Evolutionary conservation across 371 early-diverging fungal species (phyloP).

Genomic region (Mucor racemosus): DNA sequence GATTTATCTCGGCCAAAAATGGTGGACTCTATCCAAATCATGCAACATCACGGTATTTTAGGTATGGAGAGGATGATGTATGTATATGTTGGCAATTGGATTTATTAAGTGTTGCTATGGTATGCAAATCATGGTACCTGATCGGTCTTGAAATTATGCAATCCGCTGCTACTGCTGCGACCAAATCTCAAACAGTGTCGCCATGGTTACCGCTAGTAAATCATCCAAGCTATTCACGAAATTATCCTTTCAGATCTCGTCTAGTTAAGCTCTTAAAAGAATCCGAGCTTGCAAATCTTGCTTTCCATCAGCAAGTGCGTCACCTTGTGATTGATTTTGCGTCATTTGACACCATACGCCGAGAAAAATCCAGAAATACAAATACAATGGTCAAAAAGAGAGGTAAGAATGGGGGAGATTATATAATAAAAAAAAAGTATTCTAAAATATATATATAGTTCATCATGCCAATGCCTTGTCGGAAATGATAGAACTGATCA

Average conservation of each 20-base stretch:
- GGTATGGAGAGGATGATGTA: not conserved
- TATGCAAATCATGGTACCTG: constrained; percentile 31
- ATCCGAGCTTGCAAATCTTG: constrained; percentile 4
- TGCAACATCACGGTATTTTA: not conserved
- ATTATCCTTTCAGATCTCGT: constrained; percentile 18
- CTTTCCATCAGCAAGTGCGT: constrained; percentile 14
- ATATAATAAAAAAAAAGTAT: not conserved
- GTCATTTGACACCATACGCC: constrained; percentile 21
- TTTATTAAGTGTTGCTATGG: constrained; percentile 26
- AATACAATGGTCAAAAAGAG: constrained; percentile 8
- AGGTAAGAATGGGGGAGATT: not conserved
- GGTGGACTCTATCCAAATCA: not conserved
- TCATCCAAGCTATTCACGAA: constrained; percentile 16
- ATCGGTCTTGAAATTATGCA: constrained; percentile 14
- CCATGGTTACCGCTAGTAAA: constrained; percentile 21
- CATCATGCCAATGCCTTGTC: constrained; percentile 5
- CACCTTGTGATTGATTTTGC: constrained; percentile 30
- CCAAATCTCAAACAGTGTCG: not conserved
- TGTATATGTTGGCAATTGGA: constrained; percentile 29
- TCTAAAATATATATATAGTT: constrained; percentile 8
- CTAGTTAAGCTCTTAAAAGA: constrained; percentile 14
- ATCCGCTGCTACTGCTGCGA: not conserved
- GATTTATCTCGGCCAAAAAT: not conserved
- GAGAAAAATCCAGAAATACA: constrained; percentile 5
- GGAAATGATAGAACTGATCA: constrained; percentile 11